A percentile compares a stretch with the other conserved stretches of the same genome.
phyloP scores from a whole-genome alignment of 768 basidiomycete genomes.

The Thelephora ganbajun region DNA sequence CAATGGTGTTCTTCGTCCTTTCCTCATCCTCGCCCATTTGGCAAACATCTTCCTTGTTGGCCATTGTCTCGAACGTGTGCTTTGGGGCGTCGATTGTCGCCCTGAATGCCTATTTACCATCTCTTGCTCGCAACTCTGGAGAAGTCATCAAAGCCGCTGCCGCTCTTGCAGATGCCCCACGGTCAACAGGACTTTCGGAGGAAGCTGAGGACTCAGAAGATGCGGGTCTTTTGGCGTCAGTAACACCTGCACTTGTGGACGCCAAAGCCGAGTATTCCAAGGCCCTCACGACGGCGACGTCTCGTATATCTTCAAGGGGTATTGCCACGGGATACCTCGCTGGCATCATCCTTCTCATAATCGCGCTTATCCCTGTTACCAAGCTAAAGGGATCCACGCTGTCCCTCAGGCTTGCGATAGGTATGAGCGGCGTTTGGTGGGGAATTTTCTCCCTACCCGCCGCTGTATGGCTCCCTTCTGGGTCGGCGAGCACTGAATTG shows the following conservation, averaged over 20 bases:
- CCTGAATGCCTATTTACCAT: slow-evolving; percentile 80
- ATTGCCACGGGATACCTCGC: slow-evolving; percentile 80
- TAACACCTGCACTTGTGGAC: slow-evolving; percentile 1
- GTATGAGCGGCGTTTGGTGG: slow-evolving; percentile 84
- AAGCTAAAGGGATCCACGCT: slow-evolving; percentile 61
- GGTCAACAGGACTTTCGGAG: not conserved
- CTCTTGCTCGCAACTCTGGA: slow-evolving; percentile 50
- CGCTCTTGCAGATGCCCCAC: slow-evolving; percentile 13
- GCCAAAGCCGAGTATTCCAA: slow-evolving; percentile 29
- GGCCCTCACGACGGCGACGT: slow-evolving; percentile 57
- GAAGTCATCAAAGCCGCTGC: slow-evolving; percentile 33
- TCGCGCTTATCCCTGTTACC: slow-evolving; percentile 69
- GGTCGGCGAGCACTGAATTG: slow-evolving; percentile 10
- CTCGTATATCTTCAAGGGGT: slow-evolving; percentile 73
- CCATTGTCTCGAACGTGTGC: slow-evolving; percentile 67
- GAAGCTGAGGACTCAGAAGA: slow-evolving; percentile 6
- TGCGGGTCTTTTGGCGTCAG: slow-evolving; percentile 8
- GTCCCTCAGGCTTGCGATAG: slow-evolving; percentile 71
- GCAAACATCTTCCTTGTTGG: slow-evolving; percentile 53
- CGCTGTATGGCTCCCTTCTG: slow-evolving; percentile 53
- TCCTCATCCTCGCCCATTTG: slow-evolving; percentile 61
- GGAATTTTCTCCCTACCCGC: slow-evolving; percentile 68
- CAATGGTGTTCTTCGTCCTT: slow-evolving; percentile 58
- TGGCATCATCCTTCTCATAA: slow-evolving; percentile 63
- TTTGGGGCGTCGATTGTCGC: slow-evolving; percentile 84